These are phyloP conservation scores for Blastosporella zonata DNA, from an alignment of 1,284 basidiomycete species.

Conservation along the genomic window DNA sequence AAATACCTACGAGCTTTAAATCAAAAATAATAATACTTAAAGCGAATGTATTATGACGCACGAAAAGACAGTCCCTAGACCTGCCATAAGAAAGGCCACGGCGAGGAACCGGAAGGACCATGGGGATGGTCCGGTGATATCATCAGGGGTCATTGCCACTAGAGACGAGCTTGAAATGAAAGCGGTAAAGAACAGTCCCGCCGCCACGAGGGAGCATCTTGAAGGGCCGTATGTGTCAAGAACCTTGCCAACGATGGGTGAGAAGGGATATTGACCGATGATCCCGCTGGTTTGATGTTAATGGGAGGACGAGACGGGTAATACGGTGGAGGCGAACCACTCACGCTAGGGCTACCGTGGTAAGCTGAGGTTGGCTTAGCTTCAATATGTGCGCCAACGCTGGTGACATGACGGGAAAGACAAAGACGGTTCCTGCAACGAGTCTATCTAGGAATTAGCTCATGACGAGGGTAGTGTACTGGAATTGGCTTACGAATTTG, in stretches of 20 bases:
- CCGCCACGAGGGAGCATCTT: constrained; percentile 61
- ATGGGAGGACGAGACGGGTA: background rate
- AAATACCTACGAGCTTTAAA: constrained; percentile 55
- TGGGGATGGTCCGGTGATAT: constrained; percentile 34
- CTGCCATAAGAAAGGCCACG: constrained; percentile 58
- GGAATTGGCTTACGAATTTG: constrained; percentile 54
- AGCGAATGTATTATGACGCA: constrained; percentile 33
- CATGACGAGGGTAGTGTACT: background rate
- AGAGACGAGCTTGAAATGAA: constrained; percentile 62
- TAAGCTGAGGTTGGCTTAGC: constrained; percentile 71
- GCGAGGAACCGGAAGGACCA: constrained; percentile 52
- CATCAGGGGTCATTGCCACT: constrained; percentile 42
- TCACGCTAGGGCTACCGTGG: constrained; percentile 58
- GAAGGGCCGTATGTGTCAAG: constrained; percentile 60
- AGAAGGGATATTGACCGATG: constrained; percentile 67
- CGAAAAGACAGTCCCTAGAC: constrained; percentile 69
- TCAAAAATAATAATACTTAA: background rate
- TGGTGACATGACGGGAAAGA: constrained; percentile 70
- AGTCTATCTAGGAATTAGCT: constrained; percentile 38
- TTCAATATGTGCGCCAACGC: constrained; percentile 54
- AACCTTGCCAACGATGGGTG: constrained; percentile 55
- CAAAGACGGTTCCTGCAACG: constrained; percentile 72
- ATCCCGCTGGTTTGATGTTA: constrained; percentile 46
- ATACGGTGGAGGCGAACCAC: constrained; percentile 1
- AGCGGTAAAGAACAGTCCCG: constrained; percentile 53